Evolutionary conservation across 2,329 filamentous ascomycete genomes (phyloP).

Genomic region (Colletotrichum tropicale): DNA sequence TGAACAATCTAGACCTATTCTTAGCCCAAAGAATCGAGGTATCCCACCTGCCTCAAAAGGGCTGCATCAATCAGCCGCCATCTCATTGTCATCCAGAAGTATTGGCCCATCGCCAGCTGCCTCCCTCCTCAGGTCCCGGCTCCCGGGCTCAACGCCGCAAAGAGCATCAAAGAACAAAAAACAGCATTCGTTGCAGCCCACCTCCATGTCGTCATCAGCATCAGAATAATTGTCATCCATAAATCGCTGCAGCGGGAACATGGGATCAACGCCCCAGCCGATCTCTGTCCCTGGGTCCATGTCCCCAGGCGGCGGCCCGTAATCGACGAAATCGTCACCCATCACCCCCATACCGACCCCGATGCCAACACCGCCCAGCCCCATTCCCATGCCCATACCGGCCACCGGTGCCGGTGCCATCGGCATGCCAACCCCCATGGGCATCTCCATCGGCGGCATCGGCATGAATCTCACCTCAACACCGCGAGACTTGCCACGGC

Average conservation of each 20-base stretch:
- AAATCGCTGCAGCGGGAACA: background rate
- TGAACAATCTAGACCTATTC: background rate
- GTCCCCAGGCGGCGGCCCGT: slow-evolving; percentile 2
- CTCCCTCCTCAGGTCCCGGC: background rate
- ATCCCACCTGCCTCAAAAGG: background rate
- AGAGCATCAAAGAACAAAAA: background rate
- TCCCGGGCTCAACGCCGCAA: background rate
- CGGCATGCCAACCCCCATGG: background rate
- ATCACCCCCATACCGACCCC: background rate
- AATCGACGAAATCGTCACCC: slow-evolving; percentile 14
- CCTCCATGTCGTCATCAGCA: background rate
- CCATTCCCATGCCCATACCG: background rate
- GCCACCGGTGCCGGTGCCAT: background rate
- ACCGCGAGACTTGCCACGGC: background rate
- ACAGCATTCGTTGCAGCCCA: background rate
- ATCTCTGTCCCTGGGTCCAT: background rate
- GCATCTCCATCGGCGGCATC: slow-evolving; percentile 1
- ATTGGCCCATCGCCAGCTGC: background rate
- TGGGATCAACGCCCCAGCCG: background rate
- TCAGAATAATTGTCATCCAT: background rate
- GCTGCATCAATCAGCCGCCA: background rate
- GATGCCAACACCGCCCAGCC: background rate
- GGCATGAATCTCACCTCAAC: background rate
- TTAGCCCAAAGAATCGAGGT: background rate
- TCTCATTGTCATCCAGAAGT: background rate